These are phyloP conservation scores for Camellia oleifera DNA, from an alignment of 179 eudicot species.

Conservation along the genomic window DNA sequence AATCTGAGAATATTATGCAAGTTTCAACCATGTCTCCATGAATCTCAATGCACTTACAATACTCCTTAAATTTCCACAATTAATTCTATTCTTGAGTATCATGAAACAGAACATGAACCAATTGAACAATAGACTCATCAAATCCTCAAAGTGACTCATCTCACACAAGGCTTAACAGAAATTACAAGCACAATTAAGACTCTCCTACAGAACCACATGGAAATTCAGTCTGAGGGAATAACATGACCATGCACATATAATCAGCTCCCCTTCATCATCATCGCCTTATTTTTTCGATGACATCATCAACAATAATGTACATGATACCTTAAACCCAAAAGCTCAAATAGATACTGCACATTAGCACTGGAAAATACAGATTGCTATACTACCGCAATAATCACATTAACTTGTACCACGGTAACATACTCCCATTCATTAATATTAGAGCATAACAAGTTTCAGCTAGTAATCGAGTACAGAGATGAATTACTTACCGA, in stretches of 20 bases:
- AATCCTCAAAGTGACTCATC: background rate
- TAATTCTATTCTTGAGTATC: background rate
- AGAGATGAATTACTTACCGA: conserved; percentile 54
- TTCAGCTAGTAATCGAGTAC: background rate
- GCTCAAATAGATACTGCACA: background rate
- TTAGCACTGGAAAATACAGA: conserved; percentile 2
- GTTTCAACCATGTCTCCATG: background rate
- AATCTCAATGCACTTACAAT: background rate
- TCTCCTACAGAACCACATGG: background rate
- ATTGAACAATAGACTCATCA: background rate
- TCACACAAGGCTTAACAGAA: background rate
- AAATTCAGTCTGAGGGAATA: background rate
- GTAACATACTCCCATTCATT: background rate
- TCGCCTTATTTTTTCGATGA: background rate
- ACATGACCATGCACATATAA: background rate
- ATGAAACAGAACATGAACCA: background rate
- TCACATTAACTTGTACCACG: background rate
- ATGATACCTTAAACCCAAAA: conserved; percentile 3
- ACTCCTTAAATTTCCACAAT: background rate
- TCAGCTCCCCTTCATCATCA: background rate
- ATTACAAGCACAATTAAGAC: background rate
- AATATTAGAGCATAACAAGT: background rate
- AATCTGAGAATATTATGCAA: background rate
- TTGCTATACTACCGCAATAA: background rate
- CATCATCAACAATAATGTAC: background rate